Evolutionary conservation across 495 filamentous ascomycete genomes (phyloP).

Genomic region (Cetradonia linearis): DNA sequence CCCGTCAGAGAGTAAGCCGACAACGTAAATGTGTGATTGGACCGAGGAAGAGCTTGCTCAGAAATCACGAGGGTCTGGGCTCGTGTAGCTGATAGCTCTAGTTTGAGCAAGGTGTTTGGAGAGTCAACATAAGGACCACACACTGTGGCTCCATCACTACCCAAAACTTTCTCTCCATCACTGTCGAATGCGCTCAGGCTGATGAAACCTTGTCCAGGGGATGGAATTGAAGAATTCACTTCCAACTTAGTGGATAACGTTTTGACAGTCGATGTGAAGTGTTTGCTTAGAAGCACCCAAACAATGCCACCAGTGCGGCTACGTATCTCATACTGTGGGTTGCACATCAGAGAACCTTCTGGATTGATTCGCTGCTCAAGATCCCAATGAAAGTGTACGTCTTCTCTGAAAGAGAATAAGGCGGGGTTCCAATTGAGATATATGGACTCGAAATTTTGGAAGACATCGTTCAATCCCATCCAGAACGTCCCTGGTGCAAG

Average conservation of each 20-base stretch:
- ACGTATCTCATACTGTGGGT: slow-evolving; percentile 72
- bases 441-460: slow-evolving; percentile 85
- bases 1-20: slow-evolving; percentile 60
- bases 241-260: slow-evolving; percentile 4
- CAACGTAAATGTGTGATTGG: slow-evolving; percentile 69
- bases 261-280: slow-evolving; percentile 57
- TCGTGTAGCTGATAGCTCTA: slow-evolving; percentile 48
- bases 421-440: slow-evolving; percentile 97
- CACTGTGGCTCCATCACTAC: slow-evolving; percentile 55
- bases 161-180: slow-evolving; percentile 60
- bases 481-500: slow-evolving; percentile 68
- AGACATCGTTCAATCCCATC: slow-evolving; percentile 75
- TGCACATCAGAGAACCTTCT: slow-evolving; percentile 56
- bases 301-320: slow-evolving; percentile 48
- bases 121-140: slow-evolving; percentile 84
- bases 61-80: slow-evolving; percentile 71
- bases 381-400: slow-evolving; percentile 85
- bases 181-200: slow-evolving; percentile 70
- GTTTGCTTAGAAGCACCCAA: slow-evolving; percentile 78
- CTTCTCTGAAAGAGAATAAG: slow-evolving; percentile 69
- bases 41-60: slow-evolving; percentile 61
- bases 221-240: slow-evolving; percentile 29
- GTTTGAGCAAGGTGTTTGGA: slow-evolving; percentile 75
- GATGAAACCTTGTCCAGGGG: slow-evolving; percentile 56
- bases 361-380: slow-evolving; percentile 47